Conservation (phyloP, 2,329 filamentous ascomycete species). For the Colletotrichum lentis region DNA sequence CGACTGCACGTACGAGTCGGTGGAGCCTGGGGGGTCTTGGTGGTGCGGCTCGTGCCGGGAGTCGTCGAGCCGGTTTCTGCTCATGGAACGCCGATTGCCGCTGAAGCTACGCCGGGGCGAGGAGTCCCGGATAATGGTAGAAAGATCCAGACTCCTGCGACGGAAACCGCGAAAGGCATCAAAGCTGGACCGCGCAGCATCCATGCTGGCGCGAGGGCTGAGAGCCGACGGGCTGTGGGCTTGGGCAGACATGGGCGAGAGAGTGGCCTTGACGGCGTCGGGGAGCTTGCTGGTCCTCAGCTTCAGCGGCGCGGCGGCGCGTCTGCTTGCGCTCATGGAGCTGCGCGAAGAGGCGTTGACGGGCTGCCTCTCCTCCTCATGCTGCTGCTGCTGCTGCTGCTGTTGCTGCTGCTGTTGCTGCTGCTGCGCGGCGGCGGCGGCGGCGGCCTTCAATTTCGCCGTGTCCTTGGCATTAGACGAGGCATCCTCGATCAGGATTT, state of each 20-base stretch:
- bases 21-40: conserved; percentile 68
- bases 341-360: conserved; percentile 36
- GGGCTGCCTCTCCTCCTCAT: conserved; percentile 15
- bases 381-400: background rate
- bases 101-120: conserved; percentile 70
- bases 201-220: conserved; percentile 65
- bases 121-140: conserved; percentile 52
- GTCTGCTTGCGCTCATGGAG: conserved; percentile 35
- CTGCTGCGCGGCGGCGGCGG: too few species aligned
- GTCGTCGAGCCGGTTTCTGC: conserved; percentile 58
- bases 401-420: too few species aligned
- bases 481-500: conserved; percentile 73
- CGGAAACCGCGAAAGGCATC: conserved; percentile 60
- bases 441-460: conserved; percentile 11
- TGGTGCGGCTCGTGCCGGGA: conserved; percentile 58
- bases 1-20: conserved; percentile 77
- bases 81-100: conserved; percentile 61
- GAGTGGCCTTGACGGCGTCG: conserved; percentile 68
- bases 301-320: conserved; percentile 41
- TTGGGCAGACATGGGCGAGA: conserved; percentile 58
- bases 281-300: conserved; percentile 55
- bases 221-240: conserved; percentile 51
- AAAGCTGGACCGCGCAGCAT: conserved; percentile 61
- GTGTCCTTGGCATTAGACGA: conserved; percentile 47
- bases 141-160: conserved; percentile 62